Evolutionary conservation across 768 basidiomycete species (phyloP).

Genomic region (Tylopilus plumbeoviolaceoides): DNA sequence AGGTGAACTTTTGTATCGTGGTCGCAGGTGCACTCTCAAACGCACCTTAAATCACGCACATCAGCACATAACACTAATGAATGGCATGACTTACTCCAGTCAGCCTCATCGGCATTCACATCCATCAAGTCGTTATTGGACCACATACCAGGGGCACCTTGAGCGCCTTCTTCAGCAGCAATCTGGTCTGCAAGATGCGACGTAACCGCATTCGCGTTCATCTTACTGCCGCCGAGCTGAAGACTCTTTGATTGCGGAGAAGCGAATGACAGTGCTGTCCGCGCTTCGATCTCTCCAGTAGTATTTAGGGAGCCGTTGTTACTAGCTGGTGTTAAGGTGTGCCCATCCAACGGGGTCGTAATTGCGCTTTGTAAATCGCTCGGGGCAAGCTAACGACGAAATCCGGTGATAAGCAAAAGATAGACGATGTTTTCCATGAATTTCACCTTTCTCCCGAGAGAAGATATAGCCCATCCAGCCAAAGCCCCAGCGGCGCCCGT

Average conservation of each 20-base stretch:
- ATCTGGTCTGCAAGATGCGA: conserved; percentile 59
- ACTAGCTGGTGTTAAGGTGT: conserved; percentile 40
- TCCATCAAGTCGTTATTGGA: conserved; percentile 84
- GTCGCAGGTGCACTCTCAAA: conserved; percentile 58
- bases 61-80: not conserved
- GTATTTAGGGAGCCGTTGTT: not conserved
- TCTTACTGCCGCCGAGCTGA: conserved; percentile 63
- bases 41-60: conserved; percentile 46
- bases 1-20: conserved; percentile 21
- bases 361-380: conserved; percentile 73
- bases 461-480: conserved; percentile 96
- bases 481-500: conserved; percentile 89
- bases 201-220: conserved; percentile 39
- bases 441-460: conserved; percentile 74
- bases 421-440: not conserved
- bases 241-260: conserved; percentile 52
- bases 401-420: not conserved
- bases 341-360: conserved; percentile 35
- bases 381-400: conserved; percentile 51
- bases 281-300: not conserved
- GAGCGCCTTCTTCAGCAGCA: conserved; percentile 32
- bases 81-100: conserved; percentile 74
- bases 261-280: conserved; percentile 7
- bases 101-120: conserved; percentile 87
- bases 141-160: conserved; percentile 54